Conservation (phyloP, 2,329 filamentous ascomycete genomes). For the Nakataea oryzae region DNA sequence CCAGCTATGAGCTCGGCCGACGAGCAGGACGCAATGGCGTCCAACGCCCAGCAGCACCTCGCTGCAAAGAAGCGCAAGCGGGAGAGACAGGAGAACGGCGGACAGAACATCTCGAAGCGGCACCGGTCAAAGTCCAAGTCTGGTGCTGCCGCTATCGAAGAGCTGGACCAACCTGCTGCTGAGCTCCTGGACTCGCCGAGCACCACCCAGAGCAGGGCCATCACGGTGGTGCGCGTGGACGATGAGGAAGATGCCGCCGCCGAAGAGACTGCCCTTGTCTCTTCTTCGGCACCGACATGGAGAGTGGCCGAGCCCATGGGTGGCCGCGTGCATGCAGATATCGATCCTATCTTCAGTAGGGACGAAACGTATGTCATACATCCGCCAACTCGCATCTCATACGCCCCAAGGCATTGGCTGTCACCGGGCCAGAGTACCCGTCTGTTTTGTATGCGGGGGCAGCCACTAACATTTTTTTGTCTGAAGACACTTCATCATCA, state of each 20-base stretch:
- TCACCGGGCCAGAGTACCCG: not conserved
- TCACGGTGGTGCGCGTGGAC: slow-evolving; percentile 1
- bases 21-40: not conserved
- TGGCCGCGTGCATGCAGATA: slow-evolving; percentile 49
- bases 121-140: slow-evolving; percentile 12
- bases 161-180: not conserved
- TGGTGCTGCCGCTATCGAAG: not conserved
- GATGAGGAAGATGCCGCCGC: slow-evolving; percentile 5
- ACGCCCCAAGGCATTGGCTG: not conserved
- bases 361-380: slow-evolving; percentile 45
- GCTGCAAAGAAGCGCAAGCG: slow-evolving; percentile 19
- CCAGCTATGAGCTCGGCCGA: not conserved
- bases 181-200: not conserved
- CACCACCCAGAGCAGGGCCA: not conserved
- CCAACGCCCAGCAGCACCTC: too few relatives aligned
- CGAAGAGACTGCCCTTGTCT: slow-evolving; percentile 3
- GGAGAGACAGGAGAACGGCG: slow-evolving; percentile 16
- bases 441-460: slow-evolving; percentile 7
- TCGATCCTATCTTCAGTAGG: slow-evolving; percentile 50
- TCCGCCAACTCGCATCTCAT: not conserved
- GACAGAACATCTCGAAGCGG: slow-evolving; percentile 11
- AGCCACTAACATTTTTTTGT: not conserved
- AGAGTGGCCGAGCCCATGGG: slow-evolving; percentile 54
- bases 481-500: slow-evolving; percentile 56
- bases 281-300: slow-evolving; percentile 28